Evolutionary conservation across 805 yeast species (phyloP), one percentile per base, ranked within the genome.

Genomic region (Lipomyces oligophaga): DNA sequence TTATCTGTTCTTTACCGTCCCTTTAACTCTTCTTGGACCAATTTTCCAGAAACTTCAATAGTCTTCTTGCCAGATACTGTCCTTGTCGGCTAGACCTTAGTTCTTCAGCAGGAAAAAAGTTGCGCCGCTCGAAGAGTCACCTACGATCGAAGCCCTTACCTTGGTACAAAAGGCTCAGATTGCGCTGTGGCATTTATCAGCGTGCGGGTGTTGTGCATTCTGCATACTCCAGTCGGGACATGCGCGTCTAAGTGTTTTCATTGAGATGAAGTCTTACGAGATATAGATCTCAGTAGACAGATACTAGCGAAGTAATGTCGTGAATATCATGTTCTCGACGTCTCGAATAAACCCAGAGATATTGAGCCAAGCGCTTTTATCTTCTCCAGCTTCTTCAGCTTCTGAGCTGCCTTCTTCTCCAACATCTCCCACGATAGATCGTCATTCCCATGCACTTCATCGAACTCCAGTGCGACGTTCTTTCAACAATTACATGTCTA

Each of bases 401-500:
- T 26, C 31, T 11, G 19, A 19, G 13, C 16, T 22, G 8, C 20
- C 28, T 18, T 34, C 45, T 13, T 41, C 45, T 2, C 41, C 41
- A 13, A 32, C 45, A 22, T 18, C 21, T 33, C 27, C 34, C 11
- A 15, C 45, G 16, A n/a, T n/a, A n/a, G n/a, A n/a, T n/a, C n/a
- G n/a, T n/a, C n/a, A n/a, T n/a, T 41, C 36, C n/a, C 45, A 39
- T 7, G 24, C 26, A 22, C 44, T 45, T 20, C 49, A 49, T 11
- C 34, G 31, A 10, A 37, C 45, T 16, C 24, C 43, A 18, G 34
- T 48, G 16, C 45, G 40, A 32, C 49, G 53, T 31, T 27, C 49
- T 4, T 48, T 48, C 33, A 19, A 39, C 15, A 20, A 38, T 10
- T 46, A 38, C 30, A 38, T 34, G 44, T 24, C n/a, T n/a, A 30